Evolutionary conservation across 495 filamentous ascomycete genomes (phyloP).

Genomic region (Ascodesmis nigricans): DNA sequence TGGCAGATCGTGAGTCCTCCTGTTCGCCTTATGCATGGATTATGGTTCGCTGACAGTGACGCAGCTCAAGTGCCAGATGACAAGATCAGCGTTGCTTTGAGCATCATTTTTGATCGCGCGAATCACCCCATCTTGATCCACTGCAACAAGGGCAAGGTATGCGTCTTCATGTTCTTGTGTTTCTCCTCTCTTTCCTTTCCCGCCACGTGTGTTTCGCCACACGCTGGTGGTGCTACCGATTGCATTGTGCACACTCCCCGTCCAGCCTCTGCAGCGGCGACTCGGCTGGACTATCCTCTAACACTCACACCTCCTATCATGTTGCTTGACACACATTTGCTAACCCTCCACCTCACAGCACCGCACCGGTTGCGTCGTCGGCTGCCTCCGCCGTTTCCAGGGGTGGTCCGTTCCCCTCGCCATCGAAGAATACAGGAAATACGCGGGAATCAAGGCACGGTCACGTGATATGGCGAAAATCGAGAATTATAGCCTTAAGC

Average conservation of each 20-base stretch:
- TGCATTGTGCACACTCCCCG: no score
- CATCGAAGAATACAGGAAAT: conserved; percentile 43
- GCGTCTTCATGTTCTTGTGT: conserved; percentile 5
- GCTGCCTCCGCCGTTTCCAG: conserved; percentile 40
- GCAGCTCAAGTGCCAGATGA: conserved; percentile 27
- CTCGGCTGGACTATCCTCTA: no score
- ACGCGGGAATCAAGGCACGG: conserved; percentile 41
- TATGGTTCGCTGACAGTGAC: conserved; percentile 6
- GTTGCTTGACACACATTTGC: not conserved
- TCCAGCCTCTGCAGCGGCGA: not conserved
- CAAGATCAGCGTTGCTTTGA: conserved; percentile 40
- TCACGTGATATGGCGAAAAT: conserved; percentile 33
- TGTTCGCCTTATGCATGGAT: conserved; percentile 11
- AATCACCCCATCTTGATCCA: conserved; percentile 65
- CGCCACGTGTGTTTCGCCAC: no score
- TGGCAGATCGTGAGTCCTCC: conserved; percentile 17
- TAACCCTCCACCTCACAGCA: conserved; percentile 29
- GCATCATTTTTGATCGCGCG: conserved; percentile 37
- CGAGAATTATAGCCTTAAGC: conserved; percentile 16
- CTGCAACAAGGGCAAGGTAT: conserved; percentile 71
- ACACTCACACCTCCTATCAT: no score
- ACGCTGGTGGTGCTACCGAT: no score
- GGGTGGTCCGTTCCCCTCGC: conserved; percentile 35
- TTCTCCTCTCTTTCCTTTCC: no score
- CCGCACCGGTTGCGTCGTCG: conserved; percentile 64